Evolutionary conservation across 257 asterid species (phyloP).

Genomic region (Gynochthodes officinalis): DNA sequence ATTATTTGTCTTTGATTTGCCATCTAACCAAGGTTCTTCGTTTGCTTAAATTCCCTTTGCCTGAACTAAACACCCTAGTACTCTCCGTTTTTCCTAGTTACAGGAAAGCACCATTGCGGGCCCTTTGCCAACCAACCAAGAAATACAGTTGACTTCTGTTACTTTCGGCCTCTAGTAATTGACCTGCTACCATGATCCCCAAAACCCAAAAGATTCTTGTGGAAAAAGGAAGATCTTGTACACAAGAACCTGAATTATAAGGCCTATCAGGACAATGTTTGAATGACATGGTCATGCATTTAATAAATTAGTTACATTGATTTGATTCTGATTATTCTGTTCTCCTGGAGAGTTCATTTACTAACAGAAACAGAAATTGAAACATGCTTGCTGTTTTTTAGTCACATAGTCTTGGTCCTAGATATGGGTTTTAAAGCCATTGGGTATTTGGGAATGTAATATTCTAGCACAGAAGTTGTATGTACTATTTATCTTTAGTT

Average conservation of each 20-base stretch:
- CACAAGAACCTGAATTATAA: background rate
- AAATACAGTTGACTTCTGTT: background rate
- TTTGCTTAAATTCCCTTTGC: background rate
- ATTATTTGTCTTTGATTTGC: background rate
- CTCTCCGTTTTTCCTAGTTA: background rate
- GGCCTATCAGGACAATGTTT: background rate
- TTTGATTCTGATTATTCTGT: background rate
- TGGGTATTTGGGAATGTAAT: background rate
- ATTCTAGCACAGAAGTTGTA: too few species aligned
- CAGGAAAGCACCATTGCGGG: background rate
- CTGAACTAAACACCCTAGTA: background rate
- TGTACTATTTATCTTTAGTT: too few species aligned
- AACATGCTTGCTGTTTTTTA: background rate
- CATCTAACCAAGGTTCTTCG: background rate
- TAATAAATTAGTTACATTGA: background rate
- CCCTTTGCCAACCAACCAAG: background rate
- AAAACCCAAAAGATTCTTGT: background rate
- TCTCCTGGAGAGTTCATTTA: background rate
- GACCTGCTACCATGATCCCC: background rate
- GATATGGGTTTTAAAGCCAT: background rate
- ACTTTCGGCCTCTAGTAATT: background rate
- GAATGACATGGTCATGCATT: background rate
- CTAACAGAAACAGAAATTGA: background rate
- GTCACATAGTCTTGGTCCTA: background rate
- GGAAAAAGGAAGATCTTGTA: too few species aligned